Evolutionary conservation across 2,329 filamentous ascomycete species (phyloP).

Genomic region (Juglanconis juglandina): DNA sequence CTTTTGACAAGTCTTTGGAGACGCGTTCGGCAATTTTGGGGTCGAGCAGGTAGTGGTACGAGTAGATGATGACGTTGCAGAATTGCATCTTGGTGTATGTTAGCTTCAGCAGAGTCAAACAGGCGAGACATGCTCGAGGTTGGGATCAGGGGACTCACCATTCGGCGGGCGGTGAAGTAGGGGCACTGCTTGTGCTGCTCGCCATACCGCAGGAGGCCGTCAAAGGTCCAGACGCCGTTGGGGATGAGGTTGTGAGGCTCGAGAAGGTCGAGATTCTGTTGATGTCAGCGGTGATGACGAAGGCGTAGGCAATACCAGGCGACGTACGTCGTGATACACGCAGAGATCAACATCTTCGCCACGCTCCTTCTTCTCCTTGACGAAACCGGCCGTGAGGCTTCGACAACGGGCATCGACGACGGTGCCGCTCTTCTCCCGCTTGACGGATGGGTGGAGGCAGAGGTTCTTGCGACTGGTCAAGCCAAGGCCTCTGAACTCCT

Average conservation of each 20-base stretch:
- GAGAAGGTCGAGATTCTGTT: conserved; percentile 82
- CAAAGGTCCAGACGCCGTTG: conserved; percentile 92
- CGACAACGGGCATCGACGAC: conserved; percentile 95
- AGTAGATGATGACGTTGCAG: conserved; percentile 99
- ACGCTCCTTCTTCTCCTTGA: conserved; percentile 94
- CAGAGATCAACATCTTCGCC: conserved; percentile 94
- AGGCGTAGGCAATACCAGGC: neutral
- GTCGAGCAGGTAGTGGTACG: conserved; percentile 95
- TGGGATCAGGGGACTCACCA: conserved; percentile 56
- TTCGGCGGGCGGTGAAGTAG: conserved; percentile 91
- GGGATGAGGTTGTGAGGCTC: conserved; percentile 94
- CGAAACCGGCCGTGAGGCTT: conserved; percentile 91
- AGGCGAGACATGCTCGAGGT: neutral
- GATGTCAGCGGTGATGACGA: neutral
- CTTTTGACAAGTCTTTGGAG: conserved; percentile 92
- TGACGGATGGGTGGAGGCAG: conserved; percentile 93
- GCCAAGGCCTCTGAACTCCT: conserved; percentile 90
- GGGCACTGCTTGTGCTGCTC: conserved; percentile 96
- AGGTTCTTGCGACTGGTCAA: conserved; percentile 96
- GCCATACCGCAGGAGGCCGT: conserved; percentile 82
- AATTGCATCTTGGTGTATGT: conserved; percentile 73
- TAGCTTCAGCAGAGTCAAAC: conserved; percentile 15
- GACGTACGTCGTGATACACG: conserved; percentile 81
- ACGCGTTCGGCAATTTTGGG: conserved; percentile 96
- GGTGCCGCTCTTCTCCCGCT: conserved; percentile 89